phyloP scores from a whole-genome alignment of 164 flowering plant genomes.

The Vitis labrusca region DNA sequence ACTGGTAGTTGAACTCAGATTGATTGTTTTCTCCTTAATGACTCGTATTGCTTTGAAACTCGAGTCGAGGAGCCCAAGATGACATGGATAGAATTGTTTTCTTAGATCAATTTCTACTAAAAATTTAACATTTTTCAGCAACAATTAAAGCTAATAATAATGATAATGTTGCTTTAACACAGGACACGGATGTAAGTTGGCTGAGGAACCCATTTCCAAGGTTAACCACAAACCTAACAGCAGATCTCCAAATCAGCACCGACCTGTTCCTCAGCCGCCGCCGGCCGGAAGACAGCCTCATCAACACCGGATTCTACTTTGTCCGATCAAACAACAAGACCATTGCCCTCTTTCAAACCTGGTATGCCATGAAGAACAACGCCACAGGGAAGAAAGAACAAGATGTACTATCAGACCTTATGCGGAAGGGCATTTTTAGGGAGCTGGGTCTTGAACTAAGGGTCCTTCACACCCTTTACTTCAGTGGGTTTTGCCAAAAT shows the following conservation, averaged over 20 bases:
- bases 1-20: no score
- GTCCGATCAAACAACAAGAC: constrained; percentile 60
- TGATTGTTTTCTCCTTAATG: no score
- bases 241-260: constrained; percentile 60
- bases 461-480: constrained; percentile 45
- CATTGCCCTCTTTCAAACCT: constrained; percentile 39
- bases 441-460: constrained; percentile 28
- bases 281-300: constrained; percentile 18
- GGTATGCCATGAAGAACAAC: constrained; percentile 55
- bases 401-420: constrained; percentile 48
- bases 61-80: no score
- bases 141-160: no score
- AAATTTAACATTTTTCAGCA: no score
- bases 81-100: no score
- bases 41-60: no score
- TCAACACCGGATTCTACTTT: constrained; percentile 71
- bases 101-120: no score
- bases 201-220: constrained; percentile 51
- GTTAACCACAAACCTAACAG: constrained; percentile 28
- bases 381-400: constrained; percentile 63
- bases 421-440: constrained; percentile 21
- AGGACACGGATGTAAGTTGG: constrained; percentile 83
- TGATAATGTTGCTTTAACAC: background rate
- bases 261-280: constrained; percentile 45
- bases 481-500: constrained; percentile 62